A percentile compares a stretch with the other conserved stretches of the same genome.
Conservation (phyloP, 805 yeast species). For the Metschnikowia corniflorae region DNA sequence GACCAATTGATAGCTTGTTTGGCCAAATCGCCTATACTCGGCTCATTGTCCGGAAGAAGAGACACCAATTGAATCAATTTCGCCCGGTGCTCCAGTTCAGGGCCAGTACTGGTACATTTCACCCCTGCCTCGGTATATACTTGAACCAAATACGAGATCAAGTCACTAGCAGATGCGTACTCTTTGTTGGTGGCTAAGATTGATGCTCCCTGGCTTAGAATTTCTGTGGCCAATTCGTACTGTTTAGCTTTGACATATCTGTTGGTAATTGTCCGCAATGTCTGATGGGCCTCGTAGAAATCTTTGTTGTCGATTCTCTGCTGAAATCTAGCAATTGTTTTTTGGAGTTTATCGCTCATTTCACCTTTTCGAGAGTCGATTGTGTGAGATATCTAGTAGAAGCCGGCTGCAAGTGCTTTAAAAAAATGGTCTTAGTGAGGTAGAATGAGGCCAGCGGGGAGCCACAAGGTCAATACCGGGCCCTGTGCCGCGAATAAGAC, state of each 20-base stretch:
- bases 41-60: conserved; percentile 41
- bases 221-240: conserved; percentile 66
- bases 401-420: too few species aligned
- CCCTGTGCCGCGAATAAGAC: too few species aligned
- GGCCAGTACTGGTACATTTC: conserved; percentile 22
- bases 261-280: conserved; percentile 83
- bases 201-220: conserved; percentile 68
- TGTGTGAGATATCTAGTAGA: too few species aligned
- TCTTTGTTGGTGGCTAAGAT: conserved; percentile 66
- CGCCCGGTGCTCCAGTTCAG: conserved; percentile 35
- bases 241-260: conserved; percentile 70
- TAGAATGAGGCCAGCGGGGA: too few species aligned
- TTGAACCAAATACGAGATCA: conserved; percentile 68
- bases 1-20: conserved; percentile 71
- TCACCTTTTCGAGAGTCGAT: too few species aligned
- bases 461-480: too few species aligned
- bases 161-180: conserved; percentile 78
- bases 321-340: conserved; percentile 63
- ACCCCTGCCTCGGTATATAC: conserved; percentile 54
- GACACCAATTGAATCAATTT: conserved; percentile 47
- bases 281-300: conserved; percentile 94
- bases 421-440: too few species aligned
- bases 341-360: conserved; percentile 43
- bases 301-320: conserved; percentile 68
- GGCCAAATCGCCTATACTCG: conserved; percentile 59